Evolutionary conservation across 805 yeast genomes (phyloP).

Genomic region (Starmerella ratchasimensis): DNA sequence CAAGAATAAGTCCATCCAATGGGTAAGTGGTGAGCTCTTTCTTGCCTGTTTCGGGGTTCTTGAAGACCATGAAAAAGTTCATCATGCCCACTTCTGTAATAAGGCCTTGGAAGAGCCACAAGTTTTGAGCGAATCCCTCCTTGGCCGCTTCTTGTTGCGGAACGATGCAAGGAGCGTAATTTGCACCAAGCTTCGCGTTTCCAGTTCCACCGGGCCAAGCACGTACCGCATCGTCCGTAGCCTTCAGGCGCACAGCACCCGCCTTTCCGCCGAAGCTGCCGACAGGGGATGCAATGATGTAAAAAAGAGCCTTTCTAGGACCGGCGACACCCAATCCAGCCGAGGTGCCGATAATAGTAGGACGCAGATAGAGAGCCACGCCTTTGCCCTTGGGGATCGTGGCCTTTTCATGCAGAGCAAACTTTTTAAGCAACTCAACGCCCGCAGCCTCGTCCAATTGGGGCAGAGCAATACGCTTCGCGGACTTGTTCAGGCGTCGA

Average conservation of each 20-base stretch:
- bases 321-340: slow-evolving; percentile 73
- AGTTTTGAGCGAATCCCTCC: slow-evolving; percentile 88
- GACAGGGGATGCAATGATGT: slow-evolving; percentile 84
- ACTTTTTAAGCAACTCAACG: slow-evolving; percentile 59
- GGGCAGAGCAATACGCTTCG: slow-evolving; percentile 82
- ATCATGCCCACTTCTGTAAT: slow-evolving; percentile 97
- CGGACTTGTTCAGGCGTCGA: slow-evolving; percentile 79
- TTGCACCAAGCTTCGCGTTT: slow-evolving; percentile 90
- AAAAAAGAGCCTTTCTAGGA: slow-evolving; percentile 72
- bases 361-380: slow-evolving; percentile 83
- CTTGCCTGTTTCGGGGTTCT: slow-evolving; percentile 51
- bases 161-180: slow-evolving; percentile 87
- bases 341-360: slow-evolving; percentile 87
- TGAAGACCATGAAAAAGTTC: slow-evolving; percentile 84
- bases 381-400: slow-evolving; percentile 80
- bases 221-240: slow-evolving; percentile 89
- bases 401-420: slow-evolving; percentile 56
- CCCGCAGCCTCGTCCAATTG: slow-evolving; percentile 67
- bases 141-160: slow-evolving; percentile 83
- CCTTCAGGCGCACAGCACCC: slow-evolving; percentile 88
- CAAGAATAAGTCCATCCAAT: slow-evolving; percentile 89
- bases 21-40: slow-evolving; percentile 94
- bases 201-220: slow-evolving; percentile 99
- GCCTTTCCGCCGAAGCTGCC: slow-evolving; percentile 89
- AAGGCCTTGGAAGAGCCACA: slow-evolving; percentile 82